Evolutionary conservation across 2,329 filamentous ascomycete genomes (phyloP), one percentile per base, ranked within the genome.

Genomic region (Sphaerostilbella broomeana): DNA sequence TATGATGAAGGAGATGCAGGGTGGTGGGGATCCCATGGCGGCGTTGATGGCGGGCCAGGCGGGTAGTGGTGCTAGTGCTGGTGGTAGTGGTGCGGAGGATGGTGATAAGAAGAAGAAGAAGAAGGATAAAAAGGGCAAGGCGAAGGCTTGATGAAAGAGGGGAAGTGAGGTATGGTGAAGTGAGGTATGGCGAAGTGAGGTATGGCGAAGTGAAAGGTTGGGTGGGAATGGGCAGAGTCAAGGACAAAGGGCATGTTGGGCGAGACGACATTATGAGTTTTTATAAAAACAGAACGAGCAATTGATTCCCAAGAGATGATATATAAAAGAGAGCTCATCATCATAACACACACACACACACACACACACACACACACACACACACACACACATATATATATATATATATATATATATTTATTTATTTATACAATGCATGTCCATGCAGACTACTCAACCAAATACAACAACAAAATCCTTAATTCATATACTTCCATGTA

Each of bases 1-100:
- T 51, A 94, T 95, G 73, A 95, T 97, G 89, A 82, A 80, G 55
- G 87, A 94, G 67, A 94, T 97, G 86, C 69, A 72, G 54, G 61
- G 62, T 3, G 65, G 63, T 2, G 70, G 64, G 0, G 68, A 71
- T 27, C 64, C 62, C 6, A 68, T 69, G 67, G 54, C 60, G 6
- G 66, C 64, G 25, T 46, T 66, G 40, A 66, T 67, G 63, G 64
- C 59, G 6, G 61, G 53, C 20, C 45, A 47, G 38, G 61, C 55
- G 2, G 57, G 52, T 10, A 51, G 47, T 1, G 54, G 49, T 5
- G 57, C 52, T 10, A 51, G 47, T 1, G 54, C 48, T 5, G 52
- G 50, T 4, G 55, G 50, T 3, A 55, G 52, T 15, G 50, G 53
- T 18, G 30, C 38, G 11, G 39, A 45, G 34, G 39, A 42, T 16